phyloP scores from a whole-genome alignment of 441 rosid species.

The Arabidopsis lyrata region DNA sequence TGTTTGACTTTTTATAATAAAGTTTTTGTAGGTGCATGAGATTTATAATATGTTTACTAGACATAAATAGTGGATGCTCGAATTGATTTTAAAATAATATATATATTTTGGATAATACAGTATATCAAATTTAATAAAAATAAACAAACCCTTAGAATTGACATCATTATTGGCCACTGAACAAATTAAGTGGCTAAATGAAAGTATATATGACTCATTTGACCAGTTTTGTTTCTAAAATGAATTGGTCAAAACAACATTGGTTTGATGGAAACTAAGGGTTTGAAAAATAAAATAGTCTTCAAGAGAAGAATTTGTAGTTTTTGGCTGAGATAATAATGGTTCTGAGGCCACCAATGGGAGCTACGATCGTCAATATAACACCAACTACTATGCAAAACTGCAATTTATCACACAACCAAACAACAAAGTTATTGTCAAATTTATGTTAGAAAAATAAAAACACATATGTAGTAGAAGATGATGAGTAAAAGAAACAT shows the following conservation, averaged over 20 bases:
- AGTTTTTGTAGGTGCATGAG: no score
- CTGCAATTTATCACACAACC: constrained; percentile 50
- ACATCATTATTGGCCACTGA: neutral
- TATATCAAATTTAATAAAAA: neutral
- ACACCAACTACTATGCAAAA: constrained; percentile 72
- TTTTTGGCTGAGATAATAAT: constrained; percentile 62
- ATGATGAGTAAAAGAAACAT: constrained; percentile 11
- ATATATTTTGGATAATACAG: neutral
- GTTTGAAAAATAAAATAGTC: neutral
- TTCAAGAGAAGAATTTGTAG: constrained; percentile 73
- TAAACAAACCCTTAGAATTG: neutral
- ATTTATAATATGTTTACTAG: no score
- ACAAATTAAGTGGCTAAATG: neutral
- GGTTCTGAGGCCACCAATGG: constrained; percentile 77
- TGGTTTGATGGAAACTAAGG: neutral
- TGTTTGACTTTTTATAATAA: no score
- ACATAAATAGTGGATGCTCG: neutral
- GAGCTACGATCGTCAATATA: constrained; percentile 61
- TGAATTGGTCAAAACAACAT: neutral
- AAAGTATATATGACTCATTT: neutral
- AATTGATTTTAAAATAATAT: no score
- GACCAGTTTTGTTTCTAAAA: neutral
- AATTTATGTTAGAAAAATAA: neutral
- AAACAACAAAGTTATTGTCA: neutral
- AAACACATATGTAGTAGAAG: neutral